Percentiles rank a stretch among this genome's conserved stretches.
These are phyloP conservation scores for Ogataea hybrid DNA, from an alignment of 1,139 yeast genomes.

Conservation along the genomic window DNA sequence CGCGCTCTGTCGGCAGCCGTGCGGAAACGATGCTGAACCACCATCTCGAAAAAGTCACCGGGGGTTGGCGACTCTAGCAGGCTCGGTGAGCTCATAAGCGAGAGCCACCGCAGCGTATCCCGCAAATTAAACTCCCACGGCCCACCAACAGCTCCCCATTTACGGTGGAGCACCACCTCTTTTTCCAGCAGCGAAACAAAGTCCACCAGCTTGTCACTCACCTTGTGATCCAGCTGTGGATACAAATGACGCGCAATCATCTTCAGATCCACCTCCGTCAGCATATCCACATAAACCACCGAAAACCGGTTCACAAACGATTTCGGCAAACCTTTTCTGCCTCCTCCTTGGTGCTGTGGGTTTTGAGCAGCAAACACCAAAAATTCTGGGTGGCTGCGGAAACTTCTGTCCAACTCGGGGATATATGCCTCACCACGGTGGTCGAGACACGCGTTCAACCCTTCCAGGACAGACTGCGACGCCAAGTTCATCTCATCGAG, in stretches of 20 bases:
- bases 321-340: slow-evolving; percentile 96
- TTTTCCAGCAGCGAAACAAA: slow-evolving; percentile 68
- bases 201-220: slow-evolving; percentile 55
- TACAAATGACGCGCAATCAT: slow-evolving; percentile 71
- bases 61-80: slow-evolving; percentile 39
- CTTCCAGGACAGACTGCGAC: slow-evolving; percentile 95
- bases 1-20: slow-evolving; percentile 50
- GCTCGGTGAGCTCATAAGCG: slow-evolving; percentile 32
- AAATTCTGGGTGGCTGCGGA: slow-evolving; percentile 79
- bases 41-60: slow-evolving; percentile 67
- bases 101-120: slow-evolving; percentile 89
- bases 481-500: slow-evolving; percentile 98
- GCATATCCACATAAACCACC: slow-evolving; percentile 86
- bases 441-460: slow-evolving; percentile 94
- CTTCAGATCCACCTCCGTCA: slow-evolving; percentile 66
- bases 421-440: slow-evolving; percentile 97
- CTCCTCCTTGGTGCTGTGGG: slow-evolving; percentile 98
- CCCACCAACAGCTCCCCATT: slow-evolving; percentile 79
- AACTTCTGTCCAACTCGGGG: slow-evolving; percentile 87
- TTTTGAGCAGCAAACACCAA: slow-evolving; percentile 97
- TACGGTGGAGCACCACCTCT: slow-evolving; percentile 55
- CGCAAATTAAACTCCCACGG: slow-evolving; percentile 98
- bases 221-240: slow-evolving; percentile 52
- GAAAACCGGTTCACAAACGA: slow-evolving; percentile 94
- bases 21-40: slow-evolving; percentile 79